Percentiles rank a stretch among this genome's conserved stretches.
Conservation (phyloP, 225 moss, liverwort and hornwort genomes). For the Pseudoscleropodium purum region DNA sequence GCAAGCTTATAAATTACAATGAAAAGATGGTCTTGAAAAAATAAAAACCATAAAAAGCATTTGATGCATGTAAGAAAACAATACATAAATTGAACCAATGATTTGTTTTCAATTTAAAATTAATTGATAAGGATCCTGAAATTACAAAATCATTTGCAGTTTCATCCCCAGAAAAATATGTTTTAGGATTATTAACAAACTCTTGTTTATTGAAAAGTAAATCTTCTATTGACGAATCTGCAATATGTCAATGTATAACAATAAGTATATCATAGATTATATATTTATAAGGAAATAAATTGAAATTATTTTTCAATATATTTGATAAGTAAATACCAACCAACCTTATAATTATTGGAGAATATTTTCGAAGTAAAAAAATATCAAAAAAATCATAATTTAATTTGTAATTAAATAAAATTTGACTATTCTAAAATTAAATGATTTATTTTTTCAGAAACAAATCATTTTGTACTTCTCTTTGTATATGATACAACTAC, state of each 20-base stretch:
- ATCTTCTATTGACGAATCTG: neutral
- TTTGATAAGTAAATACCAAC: neutral
- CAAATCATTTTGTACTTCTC: neutral
- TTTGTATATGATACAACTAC: neutral
- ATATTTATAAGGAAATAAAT: too few relatives aligned
- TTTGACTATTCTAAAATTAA: neutral
- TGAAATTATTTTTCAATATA: neutral
- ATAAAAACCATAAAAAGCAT: neutral
- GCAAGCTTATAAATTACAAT: neutral
- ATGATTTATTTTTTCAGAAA: too few relatives aligned
- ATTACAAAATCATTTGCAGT: neutral
- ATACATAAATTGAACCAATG: neutral
- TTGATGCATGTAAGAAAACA: neutral
- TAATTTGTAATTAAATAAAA: rapidly evolving
- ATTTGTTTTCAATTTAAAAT: neutral
- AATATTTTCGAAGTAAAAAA: neutral
- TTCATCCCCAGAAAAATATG: neutral
- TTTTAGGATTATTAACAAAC: neutral
- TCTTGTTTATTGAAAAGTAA: neutral
- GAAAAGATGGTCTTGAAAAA: neutral
- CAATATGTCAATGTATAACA: neutral
- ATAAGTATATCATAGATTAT: neutral
- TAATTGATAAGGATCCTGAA: neutral
- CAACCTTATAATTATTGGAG: neutral
- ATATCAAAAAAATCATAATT: too few relatives aligned